Percentiles rank a stretch among this genome's conserved stretches.
Evolutionary conservation across 2,329 filamentous ascomycete genomes (phyloP).

Genomic region (Fragosphaeria purpurea): DNA sequence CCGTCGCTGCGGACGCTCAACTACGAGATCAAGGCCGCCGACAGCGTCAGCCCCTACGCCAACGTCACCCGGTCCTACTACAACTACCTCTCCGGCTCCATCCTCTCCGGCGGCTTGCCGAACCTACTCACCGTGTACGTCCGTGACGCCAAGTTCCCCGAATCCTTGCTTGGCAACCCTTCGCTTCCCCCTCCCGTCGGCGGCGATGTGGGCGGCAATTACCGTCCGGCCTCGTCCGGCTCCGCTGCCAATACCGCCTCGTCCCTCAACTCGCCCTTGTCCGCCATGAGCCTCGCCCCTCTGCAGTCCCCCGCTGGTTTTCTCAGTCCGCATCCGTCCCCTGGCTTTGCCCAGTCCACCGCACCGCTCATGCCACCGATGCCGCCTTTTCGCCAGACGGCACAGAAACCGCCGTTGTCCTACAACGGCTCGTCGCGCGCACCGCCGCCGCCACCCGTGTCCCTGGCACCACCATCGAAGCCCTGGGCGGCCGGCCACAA

Average conservation of each 20-base stretch:
- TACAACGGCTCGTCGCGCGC: conserved; percentile 1
- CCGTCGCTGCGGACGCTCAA: conserved; percentile 61
- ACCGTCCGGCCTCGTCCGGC: conserved; percentile 26
- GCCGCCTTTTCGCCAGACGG: background rate
- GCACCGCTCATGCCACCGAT: background rate
- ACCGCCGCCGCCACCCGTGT: conserved; percentile 1
- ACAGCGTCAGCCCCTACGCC: conserved; percentile 44
- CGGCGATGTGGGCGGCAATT: conserved; percentile 20
- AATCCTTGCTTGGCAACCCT: conserved; percentile 56
- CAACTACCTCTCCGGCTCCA: conserved; percentile 72
- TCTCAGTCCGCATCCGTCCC: conserved; percentile 15
- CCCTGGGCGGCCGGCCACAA: conserved; percentile 18
- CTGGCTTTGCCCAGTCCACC: background rate
- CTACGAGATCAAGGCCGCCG: conserved; percentile 65
- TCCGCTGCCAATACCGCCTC: conserved; percentile 18
- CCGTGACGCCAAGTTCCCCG: conserved; percentile 72
- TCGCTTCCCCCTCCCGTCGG: conserved; percentile 46
- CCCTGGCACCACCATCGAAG: conserved; percentile 10
- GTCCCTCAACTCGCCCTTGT: conserved; percentile 13
- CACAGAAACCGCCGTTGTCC: conserved; percentile 9
- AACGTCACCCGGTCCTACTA: conserved; percentile 59
- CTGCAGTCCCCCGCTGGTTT: conserved; percentile 18
- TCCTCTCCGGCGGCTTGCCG: conserved; percentile 67
- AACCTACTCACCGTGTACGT: conserved; percentile 71
- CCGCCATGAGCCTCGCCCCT: conserved; percentile 6